Conservation (phyloP, 1,284 basidiomycete genomes). For the Cryptococcus sp. region DNA sequence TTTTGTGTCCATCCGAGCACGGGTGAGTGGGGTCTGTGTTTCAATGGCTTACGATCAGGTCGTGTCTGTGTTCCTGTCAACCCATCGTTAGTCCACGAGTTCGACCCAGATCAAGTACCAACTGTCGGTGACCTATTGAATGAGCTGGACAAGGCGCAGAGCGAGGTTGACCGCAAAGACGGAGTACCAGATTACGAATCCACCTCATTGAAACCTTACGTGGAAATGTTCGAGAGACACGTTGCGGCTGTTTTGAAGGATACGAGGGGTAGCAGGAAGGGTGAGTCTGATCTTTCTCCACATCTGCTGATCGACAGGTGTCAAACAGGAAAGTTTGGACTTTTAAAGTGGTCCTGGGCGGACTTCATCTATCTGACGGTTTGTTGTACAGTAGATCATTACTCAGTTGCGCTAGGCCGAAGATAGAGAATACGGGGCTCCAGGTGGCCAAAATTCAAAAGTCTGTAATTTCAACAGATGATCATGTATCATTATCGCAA, state of each 20-base stretch:
- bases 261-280: constrained; percentile 19
- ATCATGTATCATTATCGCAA: not conserved
- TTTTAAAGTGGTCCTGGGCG: constrained; percentile 10
- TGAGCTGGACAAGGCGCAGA: constrained; percentile 61
- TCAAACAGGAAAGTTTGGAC: constrained; percentile 31
- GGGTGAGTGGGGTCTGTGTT: constrained; percentile 28
- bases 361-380: not conserved
- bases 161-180: constrained; percentile 21
- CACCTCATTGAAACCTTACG: constrained; percentile 71
- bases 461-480: not conserved
- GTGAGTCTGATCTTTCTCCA: constrained; percentile 6
- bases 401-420: not conserved
- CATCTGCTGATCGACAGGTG: constrained; percentile 3
- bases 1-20: constrained; percentile 98
- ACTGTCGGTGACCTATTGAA: constrained; percentile 75
- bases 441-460: not conserved
- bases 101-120: constrained; percentile 81
- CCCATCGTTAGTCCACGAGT: constrained; percentile 68
- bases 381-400: not conserved
- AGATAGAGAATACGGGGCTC: not conserved
- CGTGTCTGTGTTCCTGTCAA: constrained; percentile 92
- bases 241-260: constrained; percentile 50
- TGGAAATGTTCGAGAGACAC: constrained; percentile 83
- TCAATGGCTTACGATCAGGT: constrained; percentile 49
- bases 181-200: constrained; percentile 49